Conservation (phyloP, 441 rosid genomes). For the Gossypium schwendimanii region DNA sequence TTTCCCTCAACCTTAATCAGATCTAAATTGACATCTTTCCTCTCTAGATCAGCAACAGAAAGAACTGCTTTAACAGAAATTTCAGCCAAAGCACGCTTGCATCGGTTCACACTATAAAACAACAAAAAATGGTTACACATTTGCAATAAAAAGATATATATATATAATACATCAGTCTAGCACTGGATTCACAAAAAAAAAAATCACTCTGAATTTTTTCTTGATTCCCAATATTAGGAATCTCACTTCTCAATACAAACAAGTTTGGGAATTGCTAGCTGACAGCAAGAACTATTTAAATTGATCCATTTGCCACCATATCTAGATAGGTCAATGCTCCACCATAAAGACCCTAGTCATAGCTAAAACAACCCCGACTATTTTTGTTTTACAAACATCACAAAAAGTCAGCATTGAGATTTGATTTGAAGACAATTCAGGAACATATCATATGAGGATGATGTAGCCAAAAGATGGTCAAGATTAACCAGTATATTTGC, state of each 20-base stretch:
- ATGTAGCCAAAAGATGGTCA: not conserved
- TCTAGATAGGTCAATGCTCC: not conserved
- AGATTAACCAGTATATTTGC: not conserved
- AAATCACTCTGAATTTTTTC: not conserved
- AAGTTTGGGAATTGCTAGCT: not conserved
- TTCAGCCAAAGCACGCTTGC: constrained; percentile 86
- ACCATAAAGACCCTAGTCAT: not conserved
- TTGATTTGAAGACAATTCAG: not conserved
- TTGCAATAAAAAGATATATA: not conserved
- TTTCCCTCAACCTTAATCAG: constrained; percentile 91
- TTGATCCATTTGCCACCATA: not conserved
- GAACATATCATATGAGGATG: not conserved
- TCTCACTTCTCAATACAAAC: not conserved
- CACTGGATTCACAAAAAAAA: not conserved
- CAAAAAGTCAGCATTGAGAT: not conserved
- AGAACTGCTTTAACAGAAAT: constrained; percentile 93
- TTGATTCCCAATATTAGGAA: not conserved
- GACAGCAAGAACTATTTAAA: not conserved
- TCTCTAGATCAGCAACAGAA: constrained; percentile 92
- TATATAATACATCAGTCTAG: not conserved
- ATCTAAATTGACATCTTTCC: constrained; percentile 91
- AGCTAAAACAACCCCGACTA: not conserved
- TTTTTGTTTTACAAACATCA: not conserved
- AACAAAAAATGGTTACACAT: constrained; percentile 5
- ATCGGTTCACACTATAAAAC: constrained; percentile 73